These are phyloP conservation scores for Iberis amara DNA, from an alignment of 441 rosid species.

Conservation along the genomic window DNA sequence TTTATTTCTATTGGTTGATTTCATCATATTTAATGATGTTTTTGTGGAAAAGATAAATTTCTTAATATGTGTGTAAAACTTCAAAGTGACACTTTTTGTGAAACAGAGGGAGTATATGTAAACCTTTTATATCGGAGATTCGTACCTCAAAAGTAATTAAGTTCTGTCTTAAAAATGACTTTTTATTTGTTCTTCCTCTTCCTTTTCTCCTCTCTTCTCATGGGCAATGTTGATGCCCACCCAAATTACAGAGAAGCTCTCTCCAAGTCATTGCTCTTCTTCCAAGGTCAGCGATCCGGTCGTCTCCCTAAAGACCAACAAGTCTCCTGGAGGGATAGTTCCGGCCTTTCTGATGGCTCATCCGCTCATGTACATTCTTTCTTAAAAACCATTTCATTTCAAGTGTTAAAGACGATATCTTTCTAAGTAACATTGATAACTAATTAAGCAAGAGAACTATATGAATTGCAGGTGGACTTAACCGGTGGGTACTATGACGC, in stretches of 20 bases:
- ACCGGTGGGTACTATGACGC: conserved; percentile 72
- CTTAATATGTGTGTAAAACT: too few species aligned
- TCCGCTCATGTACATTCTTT: conserved; percentile 46
- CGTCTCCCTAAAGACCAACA: conserved; percentile 49
- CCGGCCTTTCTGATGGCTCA: conserved; percentile 76
- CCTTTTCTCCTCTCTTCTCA: conserved; percentile 24
- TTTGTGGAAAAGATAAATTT: too few species aligned
- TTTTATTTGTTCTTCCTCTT: conserved; percentile 28
- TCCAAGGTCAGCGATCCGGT: conserved; percentile 92
- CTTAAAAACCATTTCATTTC: not conserved
- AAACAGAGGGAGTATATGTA: too few species aligned
- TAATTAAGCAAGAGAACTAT: not conserved
- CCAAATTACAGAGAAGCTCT: conserved; percentile 83
- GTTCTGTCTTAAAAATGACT: conserved; percentile 21
- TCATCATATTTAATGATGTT: too few species aligned
- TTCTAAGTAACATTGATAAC: not conserved
- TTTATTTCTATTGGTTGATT: too few species aligned
- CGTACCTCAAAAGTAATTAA: conserved; percentile 6
- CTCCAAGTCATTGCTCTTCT: conserved; percentile 68
- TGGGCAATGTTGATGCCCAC: conserved; percentile 31
- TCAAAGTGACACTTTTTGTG: too few species aligned
- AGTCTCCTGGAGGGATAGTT: conserved; percentile 67
- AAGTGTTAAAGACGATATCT: not conserved
- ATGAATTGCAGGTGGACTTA: conserved; percentile 47
- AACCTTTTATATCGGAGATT: not conserved